Evolutionary conservation across 2,329 filamentous ascomycete genomes (phyloP).

Genomic region (Stagonosporopsis vannaccii): DNA sequence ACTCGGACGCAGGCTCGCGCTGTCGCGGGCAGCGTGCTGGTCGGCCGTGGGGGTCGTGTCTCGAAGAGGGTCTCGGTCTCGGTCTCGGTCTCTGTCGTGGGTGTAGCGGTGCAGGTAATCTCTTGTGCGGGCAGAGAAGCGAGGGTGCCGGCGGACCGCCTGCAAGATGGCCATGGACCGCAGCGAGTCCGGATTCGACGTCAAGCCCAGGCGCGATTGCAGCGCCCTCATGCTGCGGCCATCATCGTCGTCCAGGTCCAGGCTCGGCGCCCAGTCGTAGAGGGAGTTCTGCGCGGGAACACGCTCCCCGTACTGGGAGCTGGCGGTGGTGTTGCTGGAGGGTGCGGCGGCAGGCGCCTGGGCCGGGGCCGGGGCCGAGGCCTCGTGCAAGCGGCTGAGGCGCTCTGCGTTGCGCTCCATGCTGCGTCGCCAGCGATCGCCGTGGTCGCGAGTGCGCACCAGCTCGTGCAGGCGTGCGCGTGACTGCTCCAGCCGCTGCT

Average conservation of each 20-base stretch:
- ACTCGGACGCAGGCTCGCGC: constrained; percentile 8
- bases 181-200: constrained; percentile 46
- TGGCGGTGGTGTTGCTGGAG: not conserved
- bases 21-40: not conserved
- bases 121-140: constrained; percentile 48
- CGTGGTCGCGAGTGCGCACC: constrained; percentile 34
- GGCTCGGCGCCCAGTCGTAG: constrained; percentile 66
- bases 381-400: constrained; percentile 49
- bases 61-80: constrained; percentile 38
- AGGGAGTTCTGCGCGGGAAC: constrained; percentile 62
- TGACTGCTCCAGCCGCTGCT: constrained; percentile 27
- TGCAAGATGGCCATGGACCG: constrained; percentile 52
- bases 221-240: constrained; percentile 7
- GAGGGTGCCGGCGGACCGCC: constrained; percentile 49
- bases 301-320: constrained; percentile 59
- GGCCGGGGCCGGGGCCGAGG: not conserved
- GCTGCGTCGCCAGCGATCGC: constrained; percentile 54
- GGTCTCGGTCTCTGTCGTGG: constrained; percentile 49
- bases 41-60: not conserved
- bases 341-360: not conserved
- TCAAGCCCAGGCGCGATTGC: constrained; percentile 1
- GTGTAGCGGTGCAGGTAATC: constrained; percentile 52
- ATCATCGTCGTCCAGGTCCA: constrained; percentile 6
- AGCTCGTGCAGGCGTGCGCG: constrained; percentile 40
- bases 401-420: constrained; percentile 55